A percentile compares a stretch with the other conserved stretches of the same genome.
Conservation (phyloP, 345 rosid genomes). For the Clausena lansium region DNA sequence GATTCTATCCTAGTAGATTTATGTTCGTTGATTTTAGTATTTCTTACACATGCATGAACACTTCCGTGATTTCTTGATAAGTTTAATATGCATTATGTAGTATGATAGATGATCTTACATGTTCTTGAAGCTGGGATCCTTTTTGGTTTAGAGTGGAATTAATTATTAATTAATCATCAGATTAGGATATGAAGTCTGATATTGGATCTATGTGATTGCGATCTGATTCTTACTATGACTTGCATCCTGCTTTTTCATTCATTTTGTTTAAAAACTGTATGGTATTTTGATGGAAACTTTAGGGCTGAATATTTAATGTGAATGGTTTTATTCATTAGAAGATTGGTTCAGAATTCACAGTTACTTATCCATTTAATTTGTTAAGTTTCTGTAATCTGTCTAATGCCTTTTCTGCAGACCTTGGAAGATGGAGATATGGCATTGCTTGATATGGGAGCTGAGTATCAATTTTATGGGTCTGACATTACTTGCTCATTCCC, state of each 20-base stretch:
- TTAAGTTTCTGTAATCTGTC: neutral
- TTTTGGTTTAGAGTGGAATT: neutral
- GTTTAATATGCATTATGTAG: neutral
- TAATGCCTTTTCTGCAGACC: constrained; percentile 45
- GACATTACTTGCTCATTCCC: constrained; percentile 97
- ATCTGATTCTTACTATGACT: neutral
- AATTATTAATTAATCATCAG: neutral
- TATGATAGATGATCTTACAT: neutral
- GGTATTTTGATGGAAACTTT: neutral
- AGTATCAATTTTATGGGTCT: constrained; percentile 87
- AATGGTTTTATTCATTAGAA: neutral
- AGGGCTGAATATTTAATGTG: neutral
- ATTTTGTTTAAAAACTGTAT: neutral
- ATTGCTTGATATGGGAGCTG: constrained; percentile 97
- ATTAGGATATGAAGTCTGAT: neutral
- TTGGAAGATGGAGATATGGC: constrained; percentile 88
- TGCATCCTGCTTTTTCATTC: neutral
- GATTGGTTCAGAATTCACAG: neutral
- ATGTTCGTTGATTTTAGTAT: neutral
- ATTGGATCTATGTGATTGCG: neutral
- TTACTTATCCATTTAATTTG: neutral
- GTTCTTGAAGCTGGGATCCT: neutral
- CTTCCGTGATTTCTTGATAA: neutral
- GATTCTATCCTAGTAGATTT: neutral
- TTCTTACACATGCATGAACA: neutral